A percentile compares a stretch with the other conserved stretches of the same genome.
phyloP scores from a whole-genome alignment of 306 rosid genomes.

The Leucaena leucocephala region DNA sequence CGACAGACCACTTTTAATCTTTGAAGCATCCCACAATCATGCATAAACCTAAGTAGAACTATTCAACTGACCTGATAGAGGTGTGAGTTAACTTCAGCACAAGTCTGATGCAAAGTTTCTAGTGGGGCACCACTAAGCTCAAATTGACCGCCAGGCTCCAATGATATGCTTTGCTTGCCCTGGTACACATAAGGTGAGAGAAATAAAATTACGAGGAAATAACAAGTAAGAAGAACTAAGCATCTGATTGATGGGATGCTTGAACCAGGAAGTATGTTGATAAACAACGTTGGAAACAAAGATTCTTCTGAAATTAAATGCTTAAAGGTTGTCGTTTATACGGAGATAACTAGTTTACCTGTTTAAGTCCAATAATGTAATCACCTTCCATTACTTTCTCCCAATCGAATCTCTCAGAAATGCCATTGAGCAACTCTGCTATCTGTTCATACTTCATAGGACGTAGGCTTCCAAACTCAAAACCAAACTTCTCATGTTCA shows the following conservation, averaged over 20 bases:
- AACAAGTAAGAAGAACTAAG: neutral
- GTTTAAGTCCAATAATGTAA: conserved; percentile 89
- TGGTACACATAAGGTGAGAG: conserved; percentile 43
- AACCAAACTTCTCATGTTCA: conserved; percentile 98
- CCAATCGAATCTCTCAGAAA: conserved; percentile 97
- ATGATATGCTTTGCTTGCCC: conserved; percentile 97
- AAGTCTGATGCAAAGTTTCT: conserved; percentile 97
- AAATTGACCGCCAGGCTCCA: conserved; percentile 99
- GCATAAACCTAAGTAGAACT: neutral
- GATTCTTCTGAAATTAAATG: conserved; percentile 18
- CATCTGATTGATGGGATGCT: conserved; percentile 14
- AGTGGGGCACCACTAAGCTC: conserved; percentile 99
- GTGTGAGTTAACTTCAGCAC: conserved; percentile 97
- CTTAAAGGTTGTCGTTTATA: neutral
- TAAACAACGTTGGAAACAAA: conserved; percentile 8
- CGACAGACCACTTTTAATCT: neutral
- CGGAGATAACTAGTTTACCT: conserved; percentile 51
- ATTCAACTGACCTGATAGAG: conserved; percentile 77
- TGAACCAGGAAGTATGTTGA: conserved; percentile 30
- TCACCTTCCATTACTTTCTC: conserved; percentile 90
- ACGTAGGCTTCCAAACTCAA: conserved; percentile 71
- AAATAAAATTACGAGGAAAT: neutral
- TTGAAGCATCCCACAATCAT: neutral
- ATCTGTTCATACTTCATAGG: conserved; percentile 92
- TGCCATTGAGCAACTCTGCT: conserved; percentile 75